Conservation (phyloP, 2,329 filamentous ascomycete species). For the Ilyonectria mors-panacis region DNA sequence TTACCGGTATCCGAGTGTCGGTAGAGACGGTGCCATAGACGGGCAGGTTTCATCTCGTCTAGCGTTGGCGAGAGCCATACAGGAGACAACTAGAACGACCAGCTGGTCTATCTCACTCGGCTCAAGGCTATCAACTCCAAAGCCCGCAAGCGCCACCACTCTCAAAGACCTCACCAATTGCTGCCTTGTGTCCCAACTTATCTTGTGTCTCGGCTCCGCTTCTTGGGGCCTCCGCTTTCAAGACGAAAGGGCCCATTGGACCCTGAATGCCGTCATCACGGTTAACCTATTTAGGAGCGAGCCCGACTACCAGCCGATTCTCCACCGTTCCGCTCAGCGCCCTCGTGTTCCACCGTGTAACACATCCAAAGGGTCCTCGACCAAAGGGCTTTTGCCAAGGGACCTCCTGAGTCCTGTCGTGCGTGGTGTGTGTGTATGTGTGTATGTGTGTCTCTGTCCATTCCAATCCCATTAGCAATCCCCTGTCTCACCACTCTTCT, state of each 20-base stretch:
- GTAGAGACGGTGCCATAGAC: no score
- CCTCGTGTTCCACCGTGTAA: not conserved
- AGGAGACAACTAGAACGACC: no score
- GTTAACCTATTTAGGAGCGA: not conserved
- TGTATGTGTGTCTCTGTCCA: not conserved
- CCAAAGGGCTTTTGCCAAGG: not conserved
- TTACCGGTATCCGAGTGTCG: no score
- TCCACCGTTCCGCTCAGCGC: constrained; percentile 4
- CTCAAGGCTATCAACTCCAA: not conserved
- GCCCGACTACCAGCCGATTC: not conserved
- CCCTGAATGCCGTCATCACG: constrained; percentile 14
- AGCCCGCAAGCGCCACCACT: not conserved
- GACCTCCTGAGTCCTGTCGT: not conserved
- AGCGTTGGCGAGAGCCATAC: no score
- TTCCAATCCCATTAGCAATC: not conserved
- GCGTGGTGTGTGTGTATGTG: not conserved
- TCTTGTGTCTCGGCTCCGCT: not conserved
- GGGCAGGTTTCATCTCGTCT: no score
- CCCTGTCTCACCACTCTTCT: not conserved
- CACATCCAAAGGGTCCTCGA: not conserved
- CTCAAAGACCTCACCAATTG: not conserved
- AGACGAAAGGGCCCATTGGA: constrained; percentile 1
- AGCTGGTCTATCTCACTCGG: no score
- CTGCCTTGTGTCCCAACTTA: not conserved
- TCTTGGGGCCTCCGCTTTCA: not conserved